These are phyloP conservation scores for Copromyces sp. DNA, from an alignment of 495 filamentous ascomycete species.

Conservation along the genomic window DNA sequence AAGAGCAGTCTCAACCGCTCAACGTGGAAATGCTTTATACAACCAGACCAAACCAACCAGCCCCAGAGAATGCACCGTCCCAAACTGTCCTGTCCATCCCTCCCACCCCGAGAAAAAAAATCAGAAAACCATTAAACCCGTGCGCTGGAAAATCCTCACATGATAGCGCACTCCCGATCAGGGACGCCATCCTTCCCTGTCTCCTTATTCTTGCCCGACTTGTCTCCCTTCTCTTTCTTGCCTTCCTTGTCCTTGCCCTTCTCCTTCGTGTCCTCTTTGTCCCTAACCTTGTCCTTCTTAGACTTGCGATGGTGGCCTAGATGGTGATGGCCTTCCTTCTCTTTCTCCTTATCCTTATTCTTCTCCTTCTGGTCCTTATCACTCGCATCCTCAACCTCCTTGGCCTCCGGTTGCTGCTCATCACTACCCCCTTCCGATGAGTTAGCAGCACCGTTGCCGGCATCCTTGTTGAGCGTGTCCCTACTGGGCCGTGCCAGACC, in stretches of 20 bases:
- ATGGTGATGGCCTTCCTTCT: conserved; percentile 30
- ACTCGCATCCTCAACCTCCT: conserved; percentile 25
- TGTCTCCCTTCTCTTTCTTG: conserved; percentile 13
- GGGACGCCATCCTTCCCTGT: conserved; percentile 31
- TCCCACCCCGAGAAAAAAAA: neutral
- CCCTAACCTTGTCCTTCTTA: conserved; percentile 29
- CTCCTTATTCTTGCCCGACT: conserved; percentile 18
- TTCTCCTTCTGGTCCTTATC: conserved; percentile 34
- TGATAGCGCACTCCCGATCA: conserved; percentile 60
- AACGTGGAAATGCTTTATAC: neutral
- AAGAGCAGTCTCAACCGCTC: neutral
- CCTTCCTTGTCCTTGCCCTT: conserved; percentile 30
- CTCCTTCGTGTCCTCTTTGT: conserved; percentile 22
- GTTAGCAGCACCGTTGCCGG: conserved; percentile 13
- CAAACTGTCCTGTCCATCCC: neutral
- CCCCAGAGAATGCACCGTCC: neutral
- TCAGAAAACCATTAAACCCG: neutral
- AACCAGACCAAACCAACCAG: neutral
- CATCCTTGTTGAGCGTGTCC: conserved; percentile 29
- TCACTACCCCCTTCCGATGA: conserved; percentile 18
- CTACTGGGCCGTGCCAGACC: conserved; percentile 43
- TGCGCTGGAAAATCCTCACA: conserved; percentile 15
- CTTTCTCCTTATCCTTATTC: conserved; percentile 23
- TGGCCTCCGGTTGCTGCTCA: conserved; percentile 24
- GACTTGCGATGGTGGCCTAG: conserved; percentile 26